phyloP scores from a whole-genome alignment of 2,329 filamentous ascomycete species.

The Colletotrichum karsti region DNA sequence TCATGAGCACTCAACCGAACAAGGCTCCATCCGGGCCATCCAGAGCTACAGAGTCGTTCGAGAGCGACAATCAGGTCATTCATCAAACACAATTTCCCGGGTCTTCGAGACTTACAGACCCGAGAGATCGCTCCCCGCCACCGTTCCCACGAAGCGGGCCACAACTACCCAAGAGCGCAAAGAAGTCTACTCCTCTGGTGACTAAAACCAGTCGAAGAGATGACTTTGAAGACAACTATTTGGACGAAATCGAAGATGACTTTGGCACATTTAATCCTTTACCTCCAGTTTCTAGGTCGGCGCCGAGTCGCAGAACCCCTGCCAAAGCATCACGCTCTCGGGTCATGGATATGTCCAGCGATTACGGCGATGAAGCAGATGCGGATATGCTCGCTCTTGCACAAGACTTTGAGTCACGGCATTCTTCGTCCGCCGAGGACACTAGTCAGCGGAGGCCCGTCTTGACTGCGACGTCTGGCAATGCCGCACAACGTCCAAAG shows the following conservation, averaged over 20 bases:
- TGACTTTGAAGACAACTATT: constrained; percentile 44
- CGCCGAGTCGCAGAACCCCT: constrained; percentile 9
- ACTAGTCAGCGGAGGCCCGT: constrained; percentile 41
- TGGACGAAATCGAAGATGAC: constrained; percentile 34
- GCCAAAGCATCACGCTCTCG: constrained; percentile 27
- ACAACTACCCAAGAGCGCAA: neutral
- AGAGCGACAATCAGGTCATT: constrained; percentile 55
- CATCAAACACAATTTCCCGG: constrained; percentile 58
- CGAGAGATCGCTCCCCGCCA: constrained; percentile 23
- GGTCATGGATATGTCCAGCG: constrained; percentile 48
- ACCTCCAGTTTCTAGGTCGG: neutral
- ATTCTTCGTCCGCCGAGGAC: constrained; percentile 40
- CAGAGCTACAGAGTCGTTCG: constrained; percentile 16
- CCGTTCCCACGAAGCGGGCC: constrained; percentile 31
- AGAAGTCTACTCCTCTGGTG: neutral
- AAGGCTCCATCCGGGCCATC: constrained; percentile 19
- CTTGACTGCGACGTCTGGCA: constrained; percentile 60
- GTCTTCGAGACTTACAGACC: constrained; percentile 21
- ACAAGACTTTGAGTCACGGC: constrained; percentile 56
- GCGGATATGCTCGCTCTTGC: constrained; percentile 62
- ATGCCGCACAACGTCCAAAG: constrained; percentile 43
- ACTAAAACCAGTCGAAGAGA: neutral
- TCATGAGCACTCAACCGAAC: constrained; percentile 36
- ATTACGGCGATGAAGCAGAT: constrained; percentile 58
- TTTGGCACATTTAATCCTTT: constrained; percentile 1